Evolutionary conservation across 2,329 filamentous ascomycete genomes (phyloP), one percentile per base, ranked within the genome.

Genomic region (Colletotrichum gigasporum): DNA sequence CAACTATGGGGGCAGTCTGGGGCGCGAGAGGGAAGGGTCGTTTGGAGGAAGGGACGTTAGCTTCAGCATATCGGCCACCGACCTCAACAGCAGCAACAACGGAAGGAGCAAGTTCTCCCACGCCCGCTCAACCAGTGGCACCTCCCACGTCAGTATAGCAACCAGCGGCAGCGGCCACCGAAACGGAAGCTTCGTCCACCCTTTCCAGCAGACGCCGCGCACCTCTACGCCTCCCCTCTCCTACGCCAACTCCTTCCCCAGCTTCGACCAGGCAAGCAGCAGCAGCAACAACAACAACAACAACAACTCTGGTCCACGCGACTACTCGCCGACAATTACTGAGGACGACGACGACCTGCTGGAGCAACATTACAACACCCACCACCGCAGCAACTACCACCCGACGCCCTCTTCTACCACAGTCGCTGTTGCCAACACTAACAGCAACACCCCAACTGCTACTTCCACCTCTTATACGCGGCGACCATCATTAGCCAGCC

Each of bases 141-240:
- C 82, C 52, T 88, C 85, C 22, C 85, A 88, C 71, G 76, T 80
- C 67, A 88, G 86, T 9, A 80, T 86, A 55, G 81, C 84, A 7
- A 87, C 85, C 24, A 82, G 82, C 51, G 83, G 79, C 66, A 88
- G 85, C 69, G 81, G 75, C 41, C 75, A 73, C 56, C 80, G 83
- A 61, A 78, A 77, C 61, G 80, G 80, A 61, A 69, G 39, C 80
- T 90, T 90, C 71, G 81, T 89, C 18, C 88, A 90, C 71, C 87
- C 88, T 24, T 90, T 89, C 68, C 86, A 89, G 72, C 88, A 90
- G 75, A 88, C 81, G 8, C 88, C 88, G 30, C 82, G 85, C 39
- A 86, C 86, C 1, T 84, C 85, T 45, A 88, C 87, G 63, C 86
- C 87, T 52, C 86, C 87, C 8, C 71, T 88, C 65, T 83, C 85